A percentile compares a stretch with the other conserved stretches of the same genome.
These are phyloP conservation scores for Auriscalpium vulgare DNA, from an alignment of 768 basidiomycete species.

Conservation along the genomic window DNA sequence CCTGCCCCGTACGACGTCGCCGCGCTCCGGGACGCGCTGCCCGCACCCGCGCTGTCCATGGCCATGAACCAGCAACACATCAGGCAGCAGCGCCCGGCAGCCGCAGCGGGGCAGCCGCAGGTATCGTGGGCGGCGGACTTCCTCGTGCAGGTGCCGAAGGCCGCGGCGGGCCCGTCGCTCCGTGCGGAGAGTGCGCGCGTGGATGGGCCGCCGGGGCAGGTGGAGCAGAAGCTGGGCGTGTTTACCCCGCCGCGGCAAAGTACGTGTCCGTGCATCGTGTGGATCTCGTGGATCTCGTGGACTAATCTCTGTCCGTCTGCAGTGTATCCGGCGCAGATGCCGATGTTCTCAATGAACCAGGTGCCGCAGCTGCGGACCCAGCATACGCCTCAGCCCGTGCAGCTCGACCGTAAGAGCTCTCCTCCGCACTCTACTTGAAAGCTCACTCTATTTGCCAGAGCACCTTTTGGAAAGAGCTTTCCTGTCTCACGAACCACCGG, in stretches of 20 bases:
- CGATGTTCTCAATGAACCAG: slow-evolving; percentile 21
- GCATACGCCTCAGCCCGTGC: slow-evolving; percentile 14
- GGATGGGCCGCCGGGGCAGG: neutral
- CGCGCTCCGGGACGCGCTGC: slow-evolving; percentile 42
- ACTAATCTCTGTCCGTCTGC: neutral
- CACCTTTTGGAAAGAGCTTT: slow-evolving; percentile 46
- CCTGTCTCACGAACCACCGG: slow-evolving; percentile 9
- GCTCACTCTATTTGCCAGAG: slow-evolving; percentile 5
- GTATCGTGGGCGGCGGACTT: slow-evolving; percentile 64
- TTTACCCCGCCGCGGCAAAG: neutral
- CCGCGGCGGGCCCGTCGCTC: neutral
- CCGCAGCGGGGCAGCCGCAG: slow-evolving; percentile 9
- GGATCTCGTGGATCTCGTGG: no score
- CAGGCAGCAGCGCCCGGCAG: neutral
- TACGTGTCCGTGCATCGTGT: neutral
- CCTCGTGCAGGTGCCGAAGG: slow-evolving; percentile 27
- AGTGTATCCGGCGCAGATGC: slow-evolving; percentile 4
- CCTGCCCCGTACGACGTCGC: slow-evolving; percentile 51
- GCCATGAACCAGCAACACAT: slow-evolving; percentile 3
- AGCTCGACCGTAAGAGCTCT: slow-evolving; percentile 35
- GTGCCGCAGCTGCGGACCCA: slow-evolving; percentile 20
- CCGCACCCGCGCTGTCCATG: slow-evolving; percentile 20
- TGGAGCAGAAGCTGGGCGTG: neutral
- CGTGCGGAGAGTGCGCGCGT: neutral
- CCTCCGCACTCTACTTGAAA: slow-evolving; percentile 9